Base-by-base conservation (phyloP, 1,284 basidiomycete species). In the Abortiporus biennis region DNA sequence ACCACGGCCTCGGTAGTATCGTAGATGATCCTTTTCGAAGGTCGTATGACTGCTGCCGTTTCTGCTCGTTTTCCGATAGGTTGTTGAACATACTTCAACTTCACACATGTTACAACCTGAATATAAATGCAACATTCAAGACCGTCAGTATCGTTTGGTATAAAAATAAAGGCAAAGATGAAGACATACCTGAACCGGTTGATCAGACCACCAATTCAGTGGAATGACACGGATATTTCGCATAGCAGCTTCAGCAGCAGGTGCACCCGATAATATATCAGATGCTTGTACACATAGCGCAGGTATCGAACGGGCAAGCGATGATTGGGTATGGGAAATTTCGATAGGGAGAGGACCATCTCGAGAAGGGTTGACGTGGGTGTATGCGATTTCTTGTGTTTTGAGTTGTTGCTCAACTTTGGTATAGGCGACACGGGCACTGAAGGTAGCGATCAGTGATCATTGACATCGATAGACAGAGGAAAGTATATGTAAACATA, bases 341-440 rank as follows among this genome's bases (percentile, higher is more conserved):
- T 75, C 73, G 17, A 71, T 62, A 0, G 71, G 64, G 23, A 66
- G 52, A 4, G 66, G 53, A n/a, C 64, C 54, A 12, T 60, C 59
- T 36, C 57, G 61, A 15, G 70, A 66, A n/a, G 85, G 80, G 52
- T 78, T 81, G 52, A 91, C 82, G 40, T 85, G 77, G 2, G 71
- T 77, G 56, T 83, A 93, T 0, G 86, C 81, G 44, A 96, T 92
- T 11, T 73, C 74, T 13, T 87, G 82, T 24, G 78, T 63, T 58
- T 91, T 91, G 56, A 97, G 78, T 61, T 95, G 92, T 43, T 80
- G 72, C 59, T 96, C 91, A 41, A 97, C 80, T 53, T 84, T 89
- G 47, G 80, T 84, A 58, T 91, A 90, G 13, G 90, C 84, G n/a
- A 94, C 87, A 6, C 92, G 83, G 6, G 92, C 92, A 54, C 90